Conservation (phyloP, 2,329 filamentous ascomycete species). For the Pestalotiopsis sp. region DNA sequence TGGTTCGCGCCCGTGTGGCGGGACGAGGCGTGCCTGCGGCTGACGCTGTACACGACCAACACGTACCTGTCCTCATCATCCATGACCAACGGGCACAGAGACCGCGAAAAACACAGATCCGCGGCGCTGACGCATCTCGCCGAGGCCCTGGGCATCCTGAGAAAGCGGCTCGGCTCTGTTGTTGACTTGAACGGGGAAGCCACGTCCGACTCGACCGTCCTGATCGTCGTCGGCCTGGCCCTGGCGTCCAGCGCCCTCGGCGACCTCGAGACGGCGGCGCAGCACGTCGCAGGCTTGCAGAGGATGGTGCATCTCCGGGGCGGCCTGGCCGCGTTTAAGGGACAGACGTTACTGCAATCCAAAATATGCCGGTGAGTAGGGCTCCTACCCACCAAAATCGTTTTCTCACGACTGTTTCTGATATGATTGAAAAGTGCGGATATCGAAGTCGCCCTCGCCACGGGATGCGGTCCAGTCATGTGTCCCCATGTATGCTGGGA, state of each 20-base stretch:
- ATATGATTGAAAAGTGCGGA: neutral
- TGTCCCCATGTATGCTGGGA: neutral
- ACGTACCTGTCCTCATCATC: neutral
- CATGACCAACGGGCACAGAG: too few species aligned
- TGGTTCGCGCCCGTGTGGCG: slow-evolving; percentile 6
- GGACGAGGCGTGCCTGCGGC: slow-evolving; percentile 1
- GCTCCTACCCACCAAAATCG: neutral
- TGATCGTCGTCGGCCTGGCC: slow-evolving; percentile 5
- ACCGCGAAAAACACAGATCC: neutral
- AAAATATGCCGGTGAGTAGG: neutral
- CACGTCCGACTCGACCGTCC: slow-evolving; percentile 3
- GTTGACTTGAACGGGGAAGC: neutral
- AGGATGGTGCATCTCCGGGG: neutral
- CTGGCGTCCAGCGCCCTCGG: neutral
- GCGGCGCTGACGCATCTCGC: neutral
- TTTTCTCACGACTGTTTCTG: too few species aligned
- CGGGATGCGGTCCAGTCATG: neutral
- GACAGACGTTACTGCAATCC: neutral
- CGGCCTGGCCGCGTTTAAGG: neutral
- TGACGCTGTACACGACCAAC: slow-evolving; percentile 4
- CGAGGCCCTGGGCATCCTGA: neutral
- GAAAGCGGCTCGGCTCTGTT: neutral
- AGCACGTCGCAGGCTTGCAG: neutral
- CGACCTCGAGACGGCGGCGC: neutral
- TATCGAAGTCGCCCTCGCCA: neutral